Base-by-base conservation (phyloP, 768 basidiomycete genomes). In the Postia placenta region DNA sequence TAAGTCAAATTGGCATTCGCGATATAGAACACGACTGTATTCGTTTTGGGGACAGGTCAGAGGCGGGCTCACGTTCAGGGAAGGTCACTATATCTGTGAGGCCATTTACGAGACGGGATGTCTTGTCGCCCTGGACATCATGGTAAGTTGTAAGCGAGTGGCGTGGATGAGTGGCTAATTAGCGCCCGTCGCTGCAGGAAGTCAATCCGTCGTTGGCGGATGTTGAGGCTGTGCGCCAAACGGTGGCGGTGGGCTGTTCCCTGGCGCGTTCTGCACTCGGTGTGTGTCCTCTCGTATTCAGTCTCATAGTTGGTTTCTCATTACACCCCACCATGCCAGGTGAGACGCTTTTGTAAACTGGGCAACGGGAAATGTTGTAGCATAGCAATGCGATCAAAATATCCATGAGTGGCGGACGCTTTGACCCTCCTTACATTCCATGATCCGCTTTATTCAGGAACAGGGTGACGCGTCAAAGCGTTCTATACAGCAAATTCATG, bases 21-120 rank as follows among this genome's bases (percentile, higher is more conserved):
- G n/a, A n/a, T n/a, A n/a, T n/a, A n/a, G n/a, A n/a, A n/a, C n/a
- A n/a, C n/a, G n/a, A n/a, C n/a, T n/a, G n/a, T n/a, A n/a, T n/a
- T n/a, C n/a, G n/a, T n/a, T n/a, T n/a, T n/a, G n/a, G n/a, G 39
- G 17, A 24, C 50, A 87, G 81, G 91, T 95, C 20, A 86, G 94
- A 58, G 96, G 96, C 2, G 96, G 96, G 11, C 70, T 99, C 53
- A 93, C 90, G 19, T 99, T 98, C 72, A 74, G 96, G 55, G 96
- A 99, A 64, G 95, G 94, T n/a, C 96, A 97, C 68, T 97, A 94
- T 65, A 93, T 95, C 60, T 92, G 89, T 56, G 93, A 97, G 69
- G 85, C 88, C 4, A 79, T 98, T 37, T 81, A 82, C 52, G 93
- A 96, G 72, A 98, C 94, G 4, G 93, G 93, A 5, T 77, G 87